Evolutionary conservation across 169 alveolate species (phyloP), one percentile per base, ranked within the genome.

Genomic region (Eimeria falciformis): DNA sequence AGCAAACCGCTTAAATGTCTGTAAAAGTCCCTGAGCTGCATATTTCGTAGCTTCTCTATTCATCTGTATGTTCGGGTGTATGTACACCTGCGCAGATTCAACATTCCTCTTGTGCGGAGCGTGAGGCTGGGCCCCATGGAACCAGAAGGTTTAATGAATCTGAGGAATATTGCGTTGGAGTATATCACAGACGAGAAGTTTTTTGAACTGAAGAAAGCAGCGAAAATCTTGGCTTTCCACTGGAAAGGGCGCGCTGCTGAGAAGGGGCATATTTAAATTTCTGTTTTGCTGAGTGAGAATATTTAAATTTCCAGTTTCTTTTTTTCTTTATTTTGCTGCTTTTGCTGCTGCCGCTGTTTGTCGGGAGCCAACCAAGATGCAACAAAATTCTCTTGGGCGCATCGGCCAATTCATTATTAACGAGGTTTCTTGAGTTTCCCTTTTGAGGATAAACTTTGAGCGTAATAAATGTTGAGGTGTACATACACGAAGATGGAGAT

Each of bases 171-270:
- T 1, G 86, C 86, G 7, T 46, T 65, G 14, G 86, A 77, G 66
- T 77, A 77, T 29, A 77, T 77, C 47, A 77, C 86, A 6, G 86
- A 77, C 45, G 86, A 77, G 68, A 77, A 77, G 45, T 77, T 77
- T 65, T 77, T 77, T 27, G 86, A 77, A 77, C 12, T 77, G 86
- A 77, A 77, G 29, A 77, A 77, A 23, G n/a, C 86, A 45, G 86
- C 86, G 7, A 77, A 77, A 29, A 77, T 77, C 43, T 68, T 77
- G 25, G 86, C 86, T 6, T 50, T 23, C 66, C 33, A 27, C 68
- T 12, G 43, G 47, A 77, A 47, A 43, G 86, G 68, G 23, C 17
- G 68, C 3, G 25, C 47, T 27, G n/a, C 29, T 25, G 58, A 71
- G 23, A 33, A 33, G 2, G 2, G 40, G 2, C 0, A 33, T 2